These are phyloP conservation scores for Niebla homalea DNA, from an alignment of 495 filamentous ascomycete genomes.

Conservation along the genomic window DNA sequence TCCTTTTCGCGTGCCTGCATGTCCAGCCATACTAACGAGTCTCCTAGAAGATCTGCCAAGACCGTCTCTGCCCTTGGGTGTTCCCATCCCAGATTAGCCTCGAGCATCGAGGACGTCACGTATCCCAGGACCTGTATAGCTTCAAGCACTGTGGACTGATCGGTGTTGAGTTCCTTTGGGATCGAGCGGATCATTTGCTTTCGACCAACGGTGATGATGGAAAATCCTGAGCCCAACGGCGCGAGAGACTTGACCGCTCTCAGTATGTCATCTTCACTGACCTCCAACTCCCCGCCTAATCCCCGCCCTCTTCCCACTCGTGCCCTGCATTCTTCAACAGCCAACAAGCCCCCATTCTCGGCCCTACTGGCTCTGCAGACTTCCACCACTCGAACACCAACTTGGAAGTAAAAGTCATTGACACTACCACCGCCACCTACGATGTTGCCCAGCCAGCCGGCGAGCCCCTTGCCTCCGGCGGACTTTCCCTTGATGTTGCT, in stretches of 20 bases:
- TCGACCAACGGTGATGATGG: slow-evolving; percentile 63
- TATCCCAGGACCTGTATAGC: slow-evolving; percentile 75
- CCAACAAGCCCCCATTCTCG: slow-evolving; percentile 88
- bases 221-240: slow-evolving; percentile 79
- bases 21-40: slow-evolving; percentile 92
- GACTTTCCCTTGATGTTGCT: slow-evolving; percentile 44
- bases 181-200: slow-evolving; percentile 84
- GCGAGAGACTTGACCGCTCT: slow-evolving; percentile 78
- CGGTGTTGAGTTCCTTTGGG: slow-evolving; percentile 90
- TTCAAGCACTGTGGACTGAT: slow-evolving; percentile 86
- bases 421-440: slow-evolving; percentile 59
- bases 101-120: slow-evolving; percentile 82
- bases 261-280: slow-evolving; percentile 79
- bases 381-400: slow-evolving; percentile 87
- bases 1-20: slow-evolving; percentile 74
- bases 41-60: slow-evolving; percentile 78
- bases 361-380: slow-evolving; percentile 74
- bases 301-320: slow-evolving; percentile 53
- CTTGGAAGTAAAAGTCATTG: slow-evolving; percentile 96
- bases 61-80: slow-evolving; percentile 74
- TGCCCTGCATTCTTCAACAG: slow-evolving; percentile 66
- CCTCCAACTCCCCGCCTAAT: slow-evolving; percentile 61
- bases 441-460: slow-evolving; percentile 85
- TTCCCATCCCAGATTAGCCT: slow-evolving; percentile 80
- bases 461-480: slow-evolving; percentile 22